phyloP scores from a whole-genome alignment of 495 filamentous ascomycete genomes.

The Apodospora peruviana region DNA sequence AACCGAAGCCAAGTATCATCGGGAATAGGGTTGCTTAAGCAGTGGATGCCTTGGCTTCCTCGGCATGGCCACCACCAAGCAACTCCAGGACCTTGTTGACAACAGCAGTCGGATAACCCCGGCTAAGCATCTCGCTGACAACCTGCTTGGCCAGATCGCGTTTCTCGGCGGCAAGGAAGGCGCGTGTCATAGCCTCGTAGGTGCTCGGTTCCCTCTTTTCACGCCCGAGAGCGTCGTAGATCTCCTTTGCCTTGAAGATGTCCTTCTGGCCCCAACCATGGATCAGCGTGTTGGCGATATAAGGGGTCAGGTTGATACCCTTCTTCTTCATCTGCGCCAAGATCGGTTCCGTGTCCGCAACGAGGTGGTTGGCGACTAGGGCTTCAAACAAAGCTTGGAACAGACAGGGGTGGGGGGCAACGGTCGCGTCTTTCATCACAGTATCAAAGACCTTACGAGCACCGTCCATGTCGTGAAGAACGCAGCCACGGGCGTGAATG shows the following conservation, averaged over 20 bases:
- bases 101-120: slow-evolving; percentile 88
- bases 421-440: slow-evolving; percentile 58
- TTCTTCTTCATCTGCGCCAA: slow-evolving; percentile 66
- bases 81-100: slow-evolving; percentile 87
- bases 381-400: slow-evolving; percentile 95
- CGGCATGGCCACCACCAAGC: slow-evolving; percentile 57
- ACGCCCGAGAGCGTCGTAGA: slow-evolving; percentile 69
- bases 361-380: slow-evolving; percentile 89
- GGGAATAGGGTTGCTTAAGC: background rate
- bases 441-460: slow-evolving; percentile 77
- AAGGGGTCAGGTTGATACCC: slow-evolving; percentile 82
- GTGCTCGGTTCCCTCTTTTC: slow-evolving; percentile 89
- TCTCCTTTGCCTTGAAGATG: slow-evolving; percentile 67
- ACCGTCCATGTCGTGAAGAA: slow-evolving; percentile 80
- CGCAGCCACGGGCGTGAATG: slow-evolving; percentile 93
- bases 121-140: slow-evolving; percentile 82
- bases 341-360: slow-evolving; percentile 67
- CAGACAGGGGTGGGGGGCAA: slow-evolving; percentile 73
- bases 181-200: slow-evolving; percentile 98
- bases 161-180: slow-evolving; percentile 79
- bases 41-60: slow-evolving; percentile 9
- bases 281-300: slow-evolving; percentile 98
- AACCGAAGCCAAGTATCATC: background rate
- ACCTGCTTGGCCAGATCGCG: slow-evolving; percentile 64
- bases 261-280: slow-evolving; percentile 88